phyloP scores from a whole-genome alignment of 2,329 filamentous ascomycete genomes.

The Apiospora phragmitis region DNA sequence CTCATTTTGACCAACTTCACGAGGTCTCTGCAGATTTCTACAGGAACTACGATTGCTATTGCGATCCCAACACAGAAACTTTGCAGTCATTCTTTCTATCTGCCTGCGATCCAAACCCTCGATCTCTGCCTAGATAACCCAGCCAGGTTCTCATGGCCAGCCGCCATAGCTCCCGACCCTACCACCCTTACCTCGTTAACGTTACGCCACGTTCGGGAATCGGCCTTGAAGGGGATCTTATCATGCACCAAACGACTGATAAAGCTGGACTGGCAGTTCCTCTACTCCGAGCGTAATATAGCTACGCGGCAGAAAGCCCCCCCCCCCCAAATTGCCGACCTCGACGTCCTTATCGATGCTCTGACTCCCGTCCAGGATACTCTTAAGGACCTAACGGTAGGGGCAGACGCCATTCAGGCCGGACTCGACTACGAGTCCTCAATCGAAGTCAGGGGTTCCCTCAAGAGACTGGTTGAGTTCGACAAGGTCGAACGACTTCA shows the following conservation, averaged over 20 bases:
- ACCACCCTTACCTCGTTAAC: background rate
- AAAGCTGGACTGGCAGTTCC: background rate
- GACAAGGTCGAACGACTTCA: background rate
- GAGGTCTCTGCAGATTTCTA: background rate
- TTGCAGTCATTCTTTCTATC: background rate
- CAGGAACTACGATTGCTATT: background rate
- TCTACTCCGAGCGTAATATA: background rate
- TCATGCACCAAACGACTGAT: background rate
- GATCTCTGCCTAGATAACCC: background rate
- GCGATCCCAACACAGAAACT: background rate
- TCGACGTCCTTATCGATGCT: background rate
- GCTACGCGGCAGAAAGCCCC: background rate
- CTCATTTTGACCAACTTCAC: background rate
- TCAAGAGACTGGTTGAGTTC: background rate
- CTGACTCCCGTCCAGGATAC: background rate
- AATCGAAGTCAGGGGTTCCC: background rate
- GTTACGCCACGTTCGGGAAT: background rate
- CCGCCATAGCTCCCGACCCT: background rate
- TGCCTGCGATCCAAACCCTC: conserved; percentile 7
- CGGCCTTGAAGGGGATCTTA: background rate
- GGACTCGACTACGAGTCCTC: background rate
- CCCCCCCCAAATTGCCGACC: background rate
- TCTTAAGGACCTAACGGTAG: background rate
- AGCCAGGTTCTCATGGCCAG: background rate
- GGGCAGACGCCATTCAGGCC: background rate